These are phyloP conservation scores for Rhizopogon roseolus DNA, from an alignment of 768 basidiomycete genomes.

Conservation along the genomic window DNA sequence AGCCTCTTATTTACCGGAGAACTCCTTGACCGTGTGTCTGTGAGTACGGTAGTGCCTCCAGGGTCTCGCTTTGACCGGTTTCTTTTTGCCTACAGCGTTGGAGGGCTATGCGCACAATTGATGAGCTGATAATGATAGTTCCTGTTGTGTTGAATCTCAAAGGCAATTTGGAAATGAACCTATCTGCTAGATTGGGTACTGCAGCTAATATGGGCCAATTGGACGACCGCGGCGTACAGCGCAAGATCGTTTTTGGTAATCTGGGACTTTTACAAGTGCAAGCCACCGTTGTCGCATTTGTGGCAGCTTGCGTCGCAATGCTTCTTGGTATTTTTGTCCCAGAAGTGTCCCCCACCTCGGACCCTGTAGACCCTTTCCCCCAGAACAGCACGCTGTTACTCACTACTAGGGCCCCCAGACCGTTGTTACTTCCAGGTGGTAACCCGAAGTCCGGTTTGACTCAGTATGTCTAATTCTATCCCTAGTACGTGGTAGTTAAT, in stretches of 20 bases:
- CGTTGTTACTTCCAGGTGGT: constrained; percentile 20
- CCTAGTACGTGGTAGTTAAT: constrained; percentile 3
- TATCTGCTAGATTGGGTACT: constrained; percentile 92
- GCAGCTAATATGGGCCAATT: constrained; percentile 92
- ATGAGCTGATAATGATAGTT: constrained; percentile 95
- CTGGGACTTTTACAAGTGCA: constrained; percentile 89
- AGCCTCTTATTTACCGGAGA: constrained; percentile 90
- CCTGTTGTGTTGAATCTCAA: constrained; percentile 94
- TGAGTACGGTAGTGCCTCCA: constrained; percentile 29
- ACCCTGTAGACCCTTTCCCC: constrained; percentile 2
- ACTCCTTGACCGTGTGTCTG: constrained; percentile 82
- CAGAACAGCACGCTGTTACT: constrained; percentile 11
- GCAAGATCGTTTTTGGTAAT: constrained; percentile 73
- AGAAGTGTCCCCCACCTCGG: constrained; percentile 10
- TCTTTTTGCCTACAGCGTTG: constrained; percentile 50
- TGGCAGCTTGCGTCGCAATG: constrained; percentile 78
- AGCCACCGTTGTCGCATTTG: constrained; percentile 81
- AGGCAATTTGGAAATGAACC: constrained; percentile 99
- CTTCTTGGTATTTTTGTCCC: constrained; percentile 64
- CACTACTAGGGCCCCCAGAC: constrained; percentile 15
- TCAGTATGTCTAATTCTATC: constrained; percentile 26
- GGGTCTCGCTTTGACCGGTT: background rate
- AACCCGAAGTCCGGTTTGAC: constrained; percentile 32
- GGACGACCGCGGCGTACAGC: constrained; percentile 61
- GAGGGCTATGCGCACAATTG: constrained; percentile 83